Evolutionary conservation across 164 flowering plant genomes (phyloP).

Genomic region (Stephania japonica): DNA sequence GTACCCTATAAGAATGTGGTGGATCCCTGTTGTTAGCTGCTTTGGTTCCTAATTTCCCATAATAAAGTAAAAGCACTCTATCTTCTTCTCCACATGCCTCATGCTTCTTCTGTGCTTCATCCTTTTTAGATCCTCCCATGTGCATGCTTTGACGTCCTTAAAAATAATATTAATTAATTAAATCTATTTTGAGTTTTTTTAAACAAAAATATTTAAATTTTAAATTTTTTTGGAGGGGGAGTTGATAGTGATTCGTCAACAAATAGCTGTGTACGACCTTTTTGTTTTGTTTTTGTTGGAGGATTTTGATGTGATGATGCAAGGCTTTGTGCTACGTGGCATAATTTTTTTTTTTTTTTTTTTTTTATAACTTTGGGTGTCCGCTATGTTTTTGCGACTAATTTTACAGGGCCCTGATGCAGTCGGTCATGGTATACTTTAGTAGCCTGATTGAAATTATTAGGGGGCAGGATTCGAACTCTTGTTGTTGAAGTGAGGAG

Average conservation of each 20-base stretch:
- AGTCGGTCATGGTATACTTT: too few species aligned
- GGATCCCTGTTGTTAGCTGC: not conserved
- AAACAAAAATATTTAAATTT: too few species aligned
- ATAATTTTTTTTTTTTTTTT: too few species aligned
- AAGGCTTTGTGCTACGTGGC: not conserved
- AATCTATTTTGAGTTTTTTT: not conserved
- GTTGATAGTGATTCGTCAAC: constrained; percentile 2
- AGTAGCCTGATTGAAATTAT: too few species aligned
- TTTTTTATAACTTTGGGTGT: too few species aligned
- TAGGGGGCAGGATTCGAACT: too few species aligned
- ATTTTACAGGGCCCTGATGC: too few species aligned
- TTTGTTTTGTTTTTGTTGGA: not conserved
- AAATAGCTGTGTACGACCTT: not conserved
- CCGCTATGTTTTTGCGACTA: too few species aligned
- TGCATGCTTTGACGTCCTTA: not conserved
- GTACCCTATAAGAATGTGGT: not conserved
- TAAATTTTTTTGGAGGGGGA: too few species aligned
- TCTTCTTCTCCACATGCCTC: constrained; percentile 3
- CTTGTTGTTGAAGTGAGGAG: too few species aligned
- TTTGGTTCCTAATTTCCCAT: not conserved
- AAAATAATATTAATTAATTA: too few species aligned
- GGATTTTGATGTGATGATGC: not conserved
- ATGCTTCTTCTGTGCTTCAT: not conserved
- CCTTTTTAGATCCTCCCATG: not conserved
- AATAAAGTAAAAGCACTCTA: constrained; percentile 1